phyloP scores from a whole-genome alignment of 2,329 filamentous ascomycete genomes.

The Pestalotiopsis sp. region DNA sequence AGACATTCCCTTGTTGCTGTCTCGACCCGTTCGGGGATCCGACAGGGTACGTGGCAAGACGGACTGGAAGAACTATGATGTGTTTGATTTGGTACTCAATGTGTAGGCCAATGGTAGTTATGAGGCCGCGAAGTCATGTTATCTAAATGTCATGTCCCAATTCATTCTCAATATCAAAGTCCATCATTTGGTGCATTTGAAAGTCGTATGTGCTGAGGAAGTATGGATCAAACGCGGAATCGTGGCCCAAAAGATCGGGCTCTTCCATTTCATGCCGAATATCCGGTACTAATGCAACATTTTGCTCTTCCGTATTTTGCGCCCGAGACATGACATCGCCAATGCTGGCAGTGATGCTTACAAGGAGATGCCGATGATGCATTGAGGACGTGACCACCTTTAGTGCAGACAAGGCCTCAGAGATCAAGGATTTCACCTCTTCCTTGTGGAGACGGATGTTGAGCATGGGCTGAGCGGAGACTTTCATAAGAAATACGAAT shows the following conservation, averaged over 20 bases:
- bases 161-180: neutral
- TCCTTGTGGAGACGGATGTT: constrained; percentile 19
- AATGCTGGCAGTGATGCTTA: constrained; percentile 14
- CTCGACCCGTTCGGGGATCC: neutral
- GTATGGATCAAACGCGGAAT: neutral
- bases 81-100: neutral
- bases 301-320: neutral
- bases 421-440: constrained; percentile 23
- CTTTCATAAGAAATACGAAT: constrained; percentile 28
- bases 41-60: neutral
- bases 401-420: constrained; percentile 12
- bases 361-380: constrained; percentile 23
- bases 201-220: neutral
- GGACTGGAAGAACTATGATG: neutral
- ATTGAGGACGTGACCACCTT: constrained; percentile 15
- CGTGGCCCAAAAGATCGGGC: neutral
- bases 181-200: neutral
- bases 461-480: constrained; percentile 19
- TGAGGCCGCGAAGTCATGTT: neutral
- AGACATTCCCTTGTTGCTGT: constrained; percentile 28
- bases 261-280: neutral
- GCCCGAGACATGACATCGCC: neutral
- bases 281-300: neutral
- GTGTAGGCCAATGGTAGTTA: neutral
- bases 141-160: neutral